Base-by-base conservation (phyloP, 2,329 filamentous ascomycete species). In the Chaetomiaceae sp. region DNA sequence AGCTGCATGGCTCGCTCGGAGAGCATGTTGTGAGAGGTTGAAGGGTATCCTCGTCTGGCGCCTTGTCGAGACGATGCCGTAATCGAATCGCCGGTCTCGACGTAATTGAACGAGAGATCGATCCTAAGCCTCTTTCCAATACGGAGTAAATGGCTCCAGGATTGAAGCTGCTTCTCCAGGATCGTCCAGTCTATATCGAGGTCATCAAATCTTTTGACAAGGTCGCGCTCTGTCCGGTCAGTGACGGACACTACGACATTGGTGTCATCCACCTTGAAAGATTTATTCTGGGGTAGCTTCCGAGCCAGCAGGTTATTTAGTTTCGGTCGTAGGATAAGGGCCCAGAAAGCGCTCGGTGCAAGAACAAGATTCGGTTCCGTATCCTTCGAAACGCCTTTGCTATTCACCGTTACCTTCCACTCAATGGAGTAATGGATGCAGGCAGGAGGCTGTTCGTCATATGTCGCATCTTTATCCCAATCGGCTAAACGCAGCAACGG, bases 81-180 rank as follows among this genome's bases (percentile, higher is more conserved):
- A 6, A 6, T 6, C 11, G 26, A 27, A 7, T 11, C 7, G 26
- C 26, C 11, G 7, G 26, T 27, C 26, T 27, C 26, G 26, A 27
- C 26, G 26, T 27, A 27, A 7, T 27, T 27, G 26, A 27, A 27
- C 26, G 26, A 27, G 7, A 27, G 6, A 6, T 27, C 7, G 26
- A 27, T 27, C 11, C 26, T 27, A 11, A 27, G 26, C 26, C 11
- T 27, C 26, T 27, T 27, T 11, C 26, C 26, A 1, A 56, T 72
- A 26, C 36, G 36, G 10, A 11, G 17, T 9, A 38, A 22, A 3
- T 7, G 26, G 27, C 36, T 38, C 36, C 36, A 38, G 2, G 20
- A 20, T 14, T 17, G 20, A 6, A 38, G 36, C 36, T 38, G 36
- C 36, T 11, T 38, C 36, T 38, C 36, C 22, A 38, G 36, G 36